Evolutionary conservation across 2,329 filamentous ascomycete species (phyloP).

Genomic region (Aspergillus brasiliensis): DNA sequence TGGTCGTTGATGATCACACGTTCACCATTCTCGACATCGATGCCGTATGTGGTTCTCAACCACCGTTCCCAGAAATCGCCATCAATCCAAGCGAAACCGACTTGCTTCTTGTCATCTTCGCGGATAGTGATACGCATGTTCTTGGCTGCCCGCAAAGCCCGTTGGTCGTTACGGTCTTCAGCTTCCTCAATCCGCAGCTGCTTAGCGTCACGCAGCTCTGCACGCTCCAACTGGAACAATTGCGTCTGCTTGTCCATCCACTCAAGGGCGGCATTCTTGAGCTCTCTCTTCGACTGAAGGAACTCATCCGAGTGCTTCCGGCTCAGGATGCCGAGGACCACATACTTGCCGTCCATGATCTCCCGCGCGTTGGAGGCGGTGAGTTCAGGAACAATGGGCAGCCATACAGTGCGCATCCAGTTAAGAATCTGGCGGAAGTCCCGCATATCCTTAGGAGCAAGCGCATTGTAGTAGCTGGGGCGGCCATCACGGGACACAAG

Average conservation of each 20-base stretch:
- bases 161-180: conserved; percentile 86
- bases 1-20: conserved; percentile 96
- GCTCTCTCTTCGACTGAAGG: conserved; percentile 74
- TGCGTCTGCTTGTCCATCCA: conserved; percentile 98
- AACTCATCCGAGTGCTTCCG: conserved; percentile 80
- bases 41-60: conserved; percentile 92
- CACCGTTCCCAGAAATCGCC: conserved; percentile 97
- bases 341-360: conserved; percentile 91
- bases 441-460: conserved; percentile 89
- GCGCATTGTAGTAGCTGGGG: conserved; percentile 83
- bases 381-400: conserved; percentile 91
- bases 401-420: conserved; percentile 97
- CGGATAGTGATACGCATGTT: conserved; percentile 90
- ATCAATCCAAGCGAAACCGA: conserved; percentile 96
- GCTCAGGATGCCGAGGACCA: conserved; percentile 88
- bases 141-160: conserved; percentile 83
- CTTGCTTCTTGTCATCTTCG: conserved; percentile 80
- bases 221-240: conserved; percentile 86
- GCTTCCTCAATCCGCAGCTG: conserved; percentile 95
- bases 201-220: conserved; percentile 92
- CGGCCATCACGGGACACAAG: conserved; percentile 86
- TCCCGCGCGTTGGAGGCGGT: conserved; percentile 88
- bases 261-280: conserved; percentile 93
- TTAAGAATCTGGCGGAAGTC: conserved; percentile 76
- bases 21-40: conserved; percentile 83